Conservation (phyloP, 306 rosid genomes). For the Lathyrus tuberosus region DNA sequence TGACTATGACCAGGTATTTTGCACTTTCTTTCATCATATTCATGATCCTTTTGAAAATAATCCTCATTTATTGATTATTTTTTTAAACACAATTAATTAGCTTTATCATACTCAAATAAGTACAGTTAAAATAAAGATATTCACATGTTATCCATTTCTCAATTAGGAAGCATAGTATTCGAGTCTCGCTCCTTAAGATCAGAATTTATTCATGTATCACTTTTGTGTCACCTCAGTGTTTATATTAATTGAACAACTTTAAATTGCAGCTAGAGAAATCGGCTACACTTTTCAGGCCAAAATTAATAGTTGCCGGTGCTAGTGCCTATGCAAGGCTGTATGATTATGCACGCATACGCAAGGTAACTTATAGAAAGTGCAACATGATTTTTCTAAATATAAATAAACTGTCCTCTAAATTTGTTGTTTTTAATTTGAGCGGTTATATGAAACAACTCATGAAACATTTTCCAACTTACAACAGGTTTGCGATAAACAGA, state of each 20-base stretch:
- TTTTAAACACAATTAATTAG: background rate
- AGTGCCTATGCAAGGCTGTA: slow-evolving; percentile 97
- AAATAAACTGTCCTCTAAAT: background rate
- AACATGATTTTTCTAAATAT: background rate
- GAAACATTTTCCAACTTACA: slow-evolving; percentile 34
- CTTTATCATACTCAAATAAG: slow-evolving; percentile 2
- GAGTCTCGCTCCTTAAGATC: slow-evolving; percentile 11
- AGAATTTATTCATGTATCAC: background rate
- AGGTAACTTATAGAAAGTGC: slow-evolving; percentile 59
- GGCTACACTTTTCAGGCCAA: slow-evolving; percentile 88
- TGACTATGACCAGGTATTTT: slow-evolving; percentile 76
- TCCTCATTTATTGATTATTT: background rate
- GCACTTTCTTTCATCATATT: slow-evolving; percentile 27
- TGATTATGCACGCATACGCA: slow-evolving; percentile 87
- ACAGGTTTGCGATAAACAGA: slow-evolving; percentile 88
- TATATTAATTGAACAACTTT: slow-evolving; percentile 34
- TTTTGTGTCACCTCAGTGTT: slow-evolving; percentile 16
- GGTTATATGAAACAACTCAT: slow-evolving; percentile 35
- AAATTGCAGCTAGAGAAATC: slow-evolving; percentile 75
- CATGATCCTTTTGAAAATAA: background rate
- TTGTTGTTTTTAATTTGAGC: slow-evolving; percentile 11
- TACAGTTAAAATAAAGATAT: background rate
- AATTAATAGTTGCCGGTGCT: slow-evolving; percentile 93
- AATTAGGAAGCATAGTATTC: slow-evolving; percentile 6
- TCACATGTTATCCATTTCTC: background rate